Percentiles rank a stretch among this genome's conserved stretches.
Evolutionary conservation across 2,329 filamentous ascomycete species (phyloP).

Genomic region (Xylaria sp.): DNA sequence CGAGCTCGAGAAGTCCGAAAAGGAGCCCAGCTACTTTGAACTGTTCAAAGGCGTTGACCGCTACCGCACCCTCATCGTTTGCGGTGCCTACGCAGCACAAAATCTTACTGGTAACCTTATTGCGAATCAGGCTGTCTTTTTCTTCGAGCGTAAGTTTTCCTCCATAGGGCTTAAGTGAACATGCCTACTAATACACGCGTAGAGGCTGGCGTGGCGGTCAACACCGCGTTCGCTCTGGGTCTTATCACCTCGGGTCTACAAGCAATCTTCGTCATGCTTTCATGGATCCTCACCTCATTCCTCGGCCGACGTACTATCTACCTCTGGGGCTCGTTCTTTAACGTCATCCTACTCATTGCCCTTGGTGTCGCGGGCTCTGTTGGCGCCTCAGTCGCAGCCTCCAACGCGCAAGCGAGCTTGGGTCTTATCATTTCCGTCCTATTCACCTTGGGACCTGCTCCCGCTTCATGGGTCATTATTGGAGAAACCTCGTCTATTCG

Average conservation of each 20-base stretch:
- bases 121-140: conserved; percentile 70
- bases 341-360: conserved; percentile 29
- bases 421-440: conserved; percentile 73
- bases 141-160: conserved; percentile 62
- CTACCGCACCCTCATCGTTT: conserved; percentile 65
- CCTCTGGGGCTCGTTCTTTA: conserved; percentile 33
- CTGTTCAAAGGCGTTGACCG: conserved; percentile 65
- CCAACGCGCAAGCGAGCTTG: conserved; percentile 67
- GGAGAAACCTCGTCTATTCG: conserved; percentile 73
- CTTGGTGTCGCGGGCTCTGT: conserved; percentile 69
- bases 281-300: conserved; percentile 73
- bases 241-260: conserved; percentile 36
- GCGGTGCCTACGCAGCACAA: conserved; percentile 67
- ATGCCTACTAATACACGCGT: conserved; percentile 26
- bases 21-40: conserved; percentile 52
- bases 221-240: conserved; percentile 35
- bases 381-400: conserved; percentile 52
- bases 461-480: conserved; percentile 74
- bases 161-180: neutral
- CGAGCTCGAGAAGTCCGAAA: conserved; percentile 61
- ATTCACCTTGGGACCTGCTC: conserved; percentile 70
- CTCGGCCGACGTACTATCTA: conserved; percentile 56
- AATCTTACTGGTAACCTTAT: conserved; percentile 72
- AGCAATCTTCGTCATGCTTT: conserved; percentile 69
- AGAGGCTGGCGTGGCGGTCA: conserved; percentile 71